Percentiles rank a stretch among this genome's conserved stretches.
These are phyloP conservation scores for Fragilaria crotonensis DNA, from an alignment of 108 stramenopile species.

Conservation along the genomic window DNA sequence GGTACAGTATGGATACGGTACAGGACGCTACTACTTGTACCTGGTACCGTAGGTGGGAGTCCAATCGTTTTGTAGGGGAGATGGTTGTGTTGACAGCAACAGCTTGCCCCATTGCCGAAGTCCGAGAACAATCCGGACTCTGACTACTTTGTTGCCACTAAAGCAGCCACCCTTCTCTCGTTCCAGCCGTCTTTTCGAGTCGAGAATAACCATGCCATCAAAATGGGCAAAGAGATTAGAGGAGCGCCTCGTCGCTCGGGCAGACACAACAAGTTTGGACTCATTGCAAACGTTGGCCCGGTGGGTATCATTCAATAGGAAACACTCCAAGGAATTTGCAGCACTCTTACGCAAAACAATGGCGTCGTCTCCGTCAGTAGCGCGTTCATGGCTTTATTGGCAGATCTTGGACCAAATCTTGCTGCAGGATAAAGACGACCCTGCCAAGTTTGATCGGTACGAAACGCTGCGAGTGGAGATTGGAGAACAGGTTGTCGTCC, in stretches of 20 bases:
- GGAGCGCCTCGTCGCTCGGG: constrained; percentile 26
- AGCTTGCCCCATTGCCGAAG: too few relatives aligned
- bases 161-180: too few relatives aligned
- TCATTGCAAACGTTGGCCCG: constrained; percentile 42
- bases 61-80: too few relatives aligned
- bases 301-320: constrained; percentile 53
- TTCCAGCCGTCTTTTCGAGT: too few relatives aligned
- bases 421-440: constrained; percentile 13
- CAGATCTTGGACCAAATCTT: constrained; percentile 37
- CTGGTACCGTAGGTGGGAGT: too few relatives aligned
- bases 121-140: too few relatives aligned
- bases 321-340: constrained; percentile 21
- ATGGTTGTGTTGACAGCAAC: too few relatives aligned
- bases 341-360: constrained; percentile 3
- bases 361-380: background rate
- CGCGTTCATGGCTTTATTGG: constrained; percentile 37
- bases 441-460: constrained; percentile 29
- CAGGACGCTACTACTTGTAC: too few relatives aligned
- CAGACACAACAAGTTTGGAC: constrained; percentile 41
- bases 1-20: too few relatives aligned
- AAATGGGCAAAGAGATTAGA: constrained; percentile 36
- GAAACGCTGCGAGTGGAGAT: constrained; percentile 36
- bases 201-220: constrained; percentile 17
- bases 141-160: too few relatives aligned
- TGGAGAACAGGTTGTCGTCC: constrained; percentile 42